Evolutionary conservation across 2,329 filamentous ascomycete species (phyloP).

Genomic region (Graphium sp.): DNA sequence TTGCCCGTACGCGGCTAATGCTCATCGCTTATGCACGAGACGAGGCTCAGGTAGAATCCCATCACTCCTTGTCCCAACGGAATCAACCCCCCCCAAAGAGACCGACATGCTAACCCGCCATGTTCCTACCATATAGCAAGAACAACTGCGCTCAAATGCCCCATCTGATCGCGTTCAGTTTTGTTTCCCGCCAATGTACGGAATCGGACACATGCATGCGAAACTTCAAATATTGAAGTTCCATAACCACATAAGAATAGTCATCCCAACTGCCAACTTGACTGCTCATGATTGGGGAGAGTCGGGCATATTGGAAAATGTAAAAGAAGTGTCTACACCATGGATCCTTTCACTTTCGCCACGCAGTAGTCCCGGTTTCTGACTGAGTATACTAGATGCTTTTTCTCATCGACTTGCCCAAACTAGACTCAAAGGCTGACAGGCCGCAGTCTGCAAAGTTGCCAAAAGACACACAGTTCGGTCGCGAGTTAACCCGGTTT

Average conservation of each 20-base stretch:
- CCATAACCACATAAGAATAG: conserved; percentile 55
- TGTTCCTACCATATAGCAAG: conserved; percentile 18
- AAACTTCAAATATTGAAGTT: conserved; percentile 88
- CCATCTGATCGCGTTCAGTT: conserved; percentile 41
- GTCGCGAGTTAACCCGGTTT: conserved; percentile 54
- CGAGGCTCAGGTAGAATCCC: conserved; percentile 28
- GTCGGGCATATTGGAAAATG: conserved; percentile 70
- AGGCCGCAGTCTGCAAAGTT: conserved; percentile 1
- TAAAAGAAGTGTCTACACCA: no score
- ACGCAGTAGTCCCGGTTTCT: background rate
- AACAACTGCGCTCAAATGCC: conserved; percentile 28
- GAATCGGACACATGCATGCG: conserved; percentile 71
- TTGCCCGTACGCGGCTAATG: conserved; percentile 40
- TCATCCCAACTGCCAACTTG: conserved; percentile 76
- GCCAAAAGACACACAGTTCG: no score
- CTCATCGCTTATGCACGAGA: conserved; percentile 38
- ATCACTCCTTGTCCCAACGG: background rate
- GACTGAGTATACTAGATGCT: conserved; percentile 35
- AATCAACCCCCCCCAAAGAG: background rate
- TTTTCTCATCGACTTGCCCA: conserved; percentile 91
- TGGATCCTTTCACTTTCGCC: background rate
- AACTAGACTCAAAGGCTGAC: no score
- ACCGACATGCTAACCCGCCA: background rate
- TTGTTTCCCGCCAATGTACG: conserved; percentile 71
- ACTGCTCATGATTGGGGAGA: conserved; percentile 84